Evolutionary conservation across 2,329 filamentous ascomycete genomes (phyloP), one percentile per base, ranked within the genome.

Genomic region (Coniochaeta sp.): DNA sequence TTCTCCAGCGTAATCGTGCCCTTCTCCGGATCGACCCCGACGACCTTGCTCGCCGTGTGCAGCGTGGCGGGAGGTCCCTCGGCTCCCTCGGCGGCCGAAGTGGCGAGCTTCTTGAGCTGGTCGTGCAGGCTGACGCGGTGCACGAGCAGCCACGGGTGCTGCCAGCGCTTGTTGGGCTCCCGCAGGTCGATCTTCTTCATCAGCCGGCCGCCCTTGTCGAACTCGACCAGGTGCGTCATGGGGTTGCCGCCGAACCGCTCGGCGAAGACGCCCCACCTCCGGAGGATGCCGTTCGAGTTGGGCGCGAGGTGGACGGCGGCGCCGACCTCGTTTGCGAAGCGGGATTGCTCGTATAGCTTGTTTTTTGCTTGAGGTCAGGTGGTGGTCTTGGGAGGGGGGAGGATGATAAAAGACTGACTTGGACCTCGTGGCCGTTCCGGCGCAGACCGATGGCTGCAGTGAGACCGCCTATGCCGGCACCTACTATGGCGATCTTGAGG

Each of bases 271-370:
- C 70, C 71, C 55, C 68, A 65, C 42, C 62, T 61, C 6, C 66
- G 65, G 10, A 86, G 66, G 2, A 85, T 63, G 0, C 79, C 78
- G 61, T 83, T 82, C 2, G 74, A 68, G 58, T 86, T 87, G 0
- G 83, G 81, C 0, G 78, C 75, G 4, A 86, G 61, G 58, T 85
- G 81, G n/a, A 86, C 73, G 0, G 82, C 82, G 3, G 82, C 81
- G 0, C 82, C 82, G 1, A 72, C 65, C 62, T 85, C 81, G 49
- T 69, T 75, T 14, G 75, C 74, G 30, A 83, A 75, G 1, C 68
- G 67, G 0, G 79, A 82, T 59, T 80, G 74, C 56, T 85, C 81
- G 48, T 73, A 77, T 9, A 38, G 33, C 33, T 38, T 38, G 5
- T 10, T 4, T 26, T 8, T n/a, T n/a, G n/a, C 3, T 10, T 49